Percentiles rank a stretch among this genome's conserved stretches.
Conservation (phyloP, 2,329 filamentous ascomycete species). For the Aspergillus sp. region DNA sequence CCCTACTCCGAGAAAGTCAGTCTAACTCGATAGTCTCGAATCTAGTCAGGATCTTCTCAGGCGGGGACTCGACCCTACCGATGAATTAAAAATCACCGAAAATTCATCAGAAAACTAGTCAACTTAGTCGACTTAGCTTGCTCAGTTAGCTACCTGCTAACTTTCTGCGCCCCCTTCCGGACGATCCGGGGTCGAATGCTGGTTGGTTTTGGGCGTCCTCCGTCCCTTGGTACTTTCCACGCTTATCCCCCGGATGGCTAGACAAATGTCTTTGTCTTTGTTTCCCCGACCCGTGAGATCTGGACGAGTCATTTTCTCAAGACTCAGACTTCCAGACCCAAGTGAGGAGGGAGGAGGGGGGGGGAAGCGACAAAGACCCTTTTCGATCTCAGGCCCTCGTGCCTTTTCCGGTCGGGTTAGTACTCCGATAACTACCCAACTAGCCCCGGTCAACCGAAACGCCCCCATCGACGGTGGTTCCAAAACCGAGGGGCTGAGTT, state of each 20-base stretch:
- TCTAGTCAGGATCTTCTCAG: not conserved
- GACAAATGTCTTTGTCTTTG: too few relatives aligned
- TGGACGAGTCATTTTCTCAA: too few relatives aligned
- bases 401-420: not conserved
- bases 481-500: not conserved
- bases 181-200: conserved; percentile 17
- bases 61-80: too few relatives aligned
- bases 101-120: not conserved
- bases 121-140: not conserved
- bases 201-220: not conserved
- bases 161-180: conserved; percentile 8
- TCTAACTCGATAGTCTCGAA: not conserved
- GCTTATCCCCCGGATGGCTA: too few relatives aligned
- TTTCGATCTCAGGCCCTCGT: too few relatives aligned
- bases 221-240: not conserved
- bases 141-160: too few relatives aligned
- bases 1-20: not conserved
- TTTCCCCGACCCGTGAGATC: too few relatives aligned
- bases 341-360: too few relatives aligned
- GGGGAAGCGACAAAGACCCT: too few relatives aligned
- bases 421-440: not conserved
- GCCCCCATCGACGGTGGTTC: not conserved
- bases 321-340: too few relatives aligned
- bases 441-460: not conserved
- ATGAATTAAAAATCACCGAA: not conserved